Evolutionary conservation across 2,329 filamentous ascomycete genomes (phyloP).

Genomic region (Penicillium sp.): DNA sequence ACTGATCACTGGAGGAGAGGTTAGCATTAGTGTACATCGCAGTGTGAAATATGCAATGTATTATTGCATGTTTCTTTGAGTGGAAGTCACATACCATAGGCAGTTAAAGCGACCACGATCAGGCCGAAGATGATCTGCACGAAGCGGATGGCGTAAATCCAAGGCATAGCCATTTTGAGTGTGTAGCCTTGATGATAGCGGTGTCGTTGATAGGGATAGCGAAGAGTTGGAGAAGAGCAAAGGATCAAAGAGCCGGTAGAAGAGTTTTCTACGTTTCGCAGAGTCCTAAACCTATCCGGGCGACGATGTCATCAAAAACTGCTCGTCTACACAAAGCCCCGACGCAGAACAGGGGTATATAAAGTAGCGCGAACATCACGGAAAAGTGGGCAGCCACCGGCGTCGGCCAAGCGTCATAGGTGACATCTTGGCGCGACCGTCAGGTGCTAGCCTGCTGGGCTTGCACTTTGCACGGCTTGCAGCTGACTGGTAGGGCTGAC

Average conservation of each 20-base stretch:
- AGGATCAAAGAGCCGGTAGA: not conserved
- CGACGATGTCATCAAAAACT: not conserved
- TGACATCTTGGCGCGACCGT: conserved; percentile 12
- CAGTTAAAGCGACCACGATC: conserved; percentile 73
- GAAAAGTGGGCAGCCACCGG: conserved; percentile 19
- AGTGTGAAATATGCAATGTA: not conserved
- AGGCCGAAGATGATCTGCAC: conserved; percentile 69
- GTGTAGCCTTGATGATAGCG: not conserved
- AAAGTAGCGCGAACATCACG: not conserved
- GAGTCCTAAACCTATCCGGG: not conserved
- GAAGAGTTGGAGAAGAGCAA: not conserved
- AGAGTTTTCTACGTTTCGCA: not conserved
- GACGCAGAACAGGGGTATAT: not conserved
- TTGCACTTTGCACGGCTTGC: not conserved
- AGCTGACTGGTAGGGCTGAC: conserved; percentile 9
- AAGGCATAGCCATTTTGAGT: conserved; percentile 25
- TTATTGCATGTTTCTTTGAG: not conserved
- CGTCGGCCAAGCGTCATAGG: conserved; percentile 25
- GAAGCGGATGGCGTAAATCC: conserved; percentile 59
- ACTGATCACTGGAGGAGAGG: conserved; percentile 53
- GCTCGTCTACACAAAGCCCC: not conserved
- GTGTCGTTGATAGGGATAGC: not conserved
- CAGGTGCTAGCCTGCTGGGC: not conserved
- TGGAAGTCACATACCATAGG: conserved; percentile 62
- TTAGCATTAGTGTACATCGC: not conserved